Conservation (phyloP, 202 grass and related monocot species). For the Dendrocalamus latiflorus region DNA sequence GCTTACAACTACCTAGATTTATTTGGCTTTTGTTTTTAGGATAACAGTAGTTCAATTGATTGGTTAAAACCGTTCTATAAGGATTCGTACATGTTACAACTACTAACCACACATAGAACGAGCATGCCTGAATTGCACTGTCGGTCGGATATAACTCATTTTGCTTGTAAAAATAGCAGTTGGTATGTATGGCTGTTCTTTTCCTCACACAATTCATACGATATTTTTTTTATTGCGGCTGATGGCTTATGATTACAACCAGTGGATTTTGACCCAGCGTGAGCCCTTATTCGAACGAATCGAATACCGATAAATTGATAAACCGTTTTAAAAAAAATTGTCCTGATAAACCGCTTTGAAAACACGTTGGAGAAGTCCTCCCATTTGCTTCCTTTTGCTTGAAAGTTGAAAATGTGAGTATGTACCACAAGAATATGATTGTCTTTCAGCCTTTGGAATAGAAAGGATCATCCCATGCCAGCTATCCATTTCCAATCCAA, state of each 20-base stretch:
- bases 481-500: neutral
- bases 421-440: neutral
- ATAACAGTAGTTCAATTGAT: neutral
- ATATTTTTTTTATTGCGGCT: rapidly evolving
- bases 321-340: too few species aligned
- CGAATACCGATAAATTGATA: too few species aligned
- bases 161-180: neutral
- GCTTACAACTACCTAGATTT: neutral
- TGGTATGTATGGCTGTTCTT: neutral
- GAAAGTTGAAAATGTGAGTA: neutral
- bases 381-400: neutral
- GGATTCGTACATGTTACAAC: neutral
- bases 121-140: neutral
- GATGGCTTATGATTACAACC: too few species aligned
- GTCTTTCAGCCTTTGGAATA: neutral
- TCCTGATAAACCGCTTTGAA: too few species aligned
- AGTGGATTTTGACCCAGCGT: rapidly evolving
- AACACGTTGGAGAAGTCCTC: too few species aligned
- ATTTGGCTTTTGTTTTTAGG: neutral
- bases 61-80: neutral
- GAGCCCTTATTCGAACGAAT: too few species aligned
- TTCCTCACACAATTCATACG: neutral
- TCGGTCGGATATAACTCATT: neutral
- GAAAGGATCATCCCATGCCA: neutral
- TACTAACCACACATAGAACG: neutral